Evolutionary conservation across 139 green algal genomes (phyloP).

Genomic region (Chlamydomonas sp.): DNA sequence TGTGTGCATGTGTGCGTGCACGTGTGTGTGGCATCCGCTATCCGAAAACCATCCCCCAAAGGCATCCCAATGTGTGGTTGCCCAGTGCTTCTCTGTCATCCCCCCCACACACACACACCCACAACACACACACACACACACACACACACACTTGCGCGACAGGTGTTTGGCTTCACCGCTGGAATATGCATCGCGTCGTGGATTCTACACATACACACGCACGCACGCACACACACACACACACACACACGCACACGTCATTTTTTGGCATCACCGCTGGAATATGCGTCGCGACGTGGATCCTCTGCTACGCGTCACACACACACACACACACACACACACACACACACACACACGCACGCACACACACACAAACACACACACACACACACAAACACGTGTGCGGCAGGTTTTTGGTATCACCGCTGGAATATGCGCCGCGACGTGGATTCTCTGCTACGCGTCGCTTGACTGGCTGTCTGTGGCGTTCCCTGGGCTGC

Average conservation of each 20-base stretch:
- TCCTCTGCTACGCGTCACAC: slow-evolving; percentile 31
- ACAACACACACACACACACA: no score
- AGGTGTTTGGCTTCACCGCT: slow-evolving; percentile 57
- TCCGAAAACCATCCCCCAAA: no score
- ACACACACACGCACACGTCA: no score
- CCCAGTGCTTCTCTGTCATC: no score
- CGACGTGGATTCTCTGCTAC: slow-evolving; percentile 52
- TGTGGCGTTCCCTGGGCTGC: slow-evolving; percentile 1
- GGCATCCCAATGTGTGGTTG: no score
- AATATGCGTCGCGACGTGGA: slow-evolving; percentile 41
- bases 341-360: not conserved
- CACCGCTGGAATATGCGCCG: slow-evolving; percentile 37
- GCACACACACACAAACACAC: not conserved
- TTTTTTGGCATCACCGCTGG: slow-evolving; percentile 50
- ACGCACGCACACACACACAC: no score
- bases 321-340: not conserved
- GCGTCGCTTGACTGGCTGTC: slow-evolving; percentile 24
- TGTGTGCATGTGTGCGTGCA: not conserved
- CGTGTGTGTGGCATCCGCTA: slow-evolving; percentile 3
- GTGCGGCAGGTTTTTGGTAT: slow-evolving; percentile 57
- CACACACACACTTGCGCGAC: no score
- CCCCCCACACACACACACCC: no score
- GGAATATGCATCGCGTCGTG: slow-evolving; percentile 42
- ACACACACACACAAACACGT: not conserved
- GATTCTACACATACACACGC: no score